Evolutionary conservation across 73 alveolate genomes (phyloP), one percentile per base, ranked within the genome.

Genomic region (Loxodes magnus): DNA sequence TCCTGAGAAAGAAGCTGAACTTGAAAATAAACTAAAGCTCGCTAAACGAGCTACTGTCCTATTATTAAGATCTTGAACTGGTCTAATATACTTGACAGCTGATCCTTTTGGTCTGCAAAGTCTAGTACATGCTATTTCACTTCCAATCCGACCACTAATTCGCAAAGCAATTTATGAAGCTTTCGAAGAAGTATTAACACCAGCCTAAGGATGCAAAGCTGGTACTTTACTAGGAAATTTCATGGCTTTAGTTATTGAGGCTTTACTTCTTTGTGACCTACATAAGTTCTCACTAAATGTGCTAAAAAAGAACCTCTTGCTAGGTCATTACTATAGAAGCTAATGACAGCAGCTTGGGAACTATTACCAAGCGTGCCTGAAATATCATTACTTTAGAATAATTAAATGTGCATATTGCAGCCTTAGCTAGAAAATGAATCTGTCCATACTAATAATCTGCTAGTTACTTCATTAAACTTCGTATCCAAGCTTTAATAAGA

Each of bases 161-260:
- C n/a, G 19, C n/a, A 28, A 38, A 38, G 52, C 52, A 5, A 38
- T 38, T 38, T 14, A 14, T 14, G 52, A 38, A 12, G 23, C 19
- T 14, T 14, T 38, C 19, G 52, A 38, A 38, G 52, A 38, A 38
- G 19, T 38, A n/a, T n/a, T n/a, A n/a, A n/a, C n/a, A n/a, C n/a
- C n/a, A n/a, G n/a, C n/a, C n/a, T n/a, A n/a, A n/a, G n/a, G n/a
- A n/a, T n/a, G n/a, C n/a, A n/a, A n/a, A n/a, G n/a, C n/a, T n/a
- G n/a, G n/a, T n/a, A n/a, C n/a, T n/a, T n/a, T n/a, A n/a, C n/a
- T n/a, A n/a, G n/a, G n/a, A n/a, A n/a, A n/a, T n/a, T n/a, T n/a
- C n/a, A n/a, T n/a, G n/a, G 59, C 59, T 5, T 10, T 46, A 23
- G 43, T 46, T 7, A 10, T 46, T 17, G 27, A 19, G 17, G 59